Conservation (phyloP, 2,329 filamentous ascomycete species). For the Hypomyces perniciosus region DNA sequence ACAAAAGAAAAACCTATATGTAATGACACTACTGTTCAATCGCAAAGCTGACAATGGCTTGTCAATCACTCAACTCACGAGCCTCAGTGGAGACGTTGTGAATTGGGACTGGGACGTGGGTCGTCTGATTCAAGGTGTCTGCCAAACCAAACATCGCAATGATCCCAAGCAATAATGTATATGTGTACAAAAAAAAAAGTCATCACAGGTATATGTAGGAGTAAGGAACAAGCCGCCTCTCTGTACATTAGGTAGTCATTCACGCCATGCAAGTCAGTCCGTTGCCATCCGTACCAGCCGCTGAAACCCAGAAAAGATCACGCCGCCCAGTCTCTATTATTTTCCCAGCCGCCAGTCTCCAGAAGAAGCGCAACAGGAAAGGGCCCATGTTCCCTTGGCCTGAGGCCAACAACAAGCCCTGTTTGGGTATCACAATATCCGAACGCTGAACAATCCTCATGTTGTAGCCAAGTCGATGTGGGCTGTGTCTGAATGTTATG, state of each 20-base stretch:
- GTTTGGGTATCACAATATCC: slow-evolving; percentile 35
- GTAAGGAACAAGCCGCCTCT: slow-evolving; percentile 6
- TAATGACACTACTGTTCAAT: slow-evolving; percentile 1
- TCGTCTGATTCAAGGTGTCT: slow-evolving; percentile 1
- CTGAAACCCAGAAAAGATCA: slow-evolving; percentile 5
- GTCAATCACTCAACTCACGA: no score
- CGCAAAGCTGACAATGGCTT: not conserved
- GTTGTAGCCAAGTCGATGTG: slow-evolving; percentile 3
- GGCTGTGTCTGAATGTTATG: not conserved
- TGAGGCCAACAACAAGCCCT: slow-evolving; percentile 19
- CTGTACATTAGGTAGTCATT: slow-evolving; percentile 4
- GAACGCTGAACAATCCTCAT: slow-evolving; percentile 21
- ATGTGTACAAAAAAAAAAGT: slow-evolving; percentile 1
- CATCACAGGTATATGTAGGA: not conserved
- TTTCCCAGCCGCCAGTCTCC: slow-evolving; percentile 7
- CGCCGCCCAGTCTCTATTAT: slow-evolving; percentile 11
- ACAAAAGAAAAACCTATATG: not conserved
- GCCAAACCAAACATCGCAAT: not conserved
- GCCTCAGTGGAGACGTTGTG: not conserved
- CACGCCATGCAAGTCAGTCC: slow-evolving; percentile 9
- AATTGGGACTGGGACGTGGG: not conserved
- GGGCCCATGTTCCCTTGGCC: slow-evolving; percentile 18
- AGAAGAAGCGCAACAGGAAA: slow-evolving; percentile 6
- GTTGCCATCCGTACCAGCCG: slow-evolving; percentile 5
- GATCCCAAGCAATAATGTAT: slow-evolving; percentile 4